These are phyloP conservation scores for Pleomassaria siparia DNA, from an alignment of 2,329 filamentous ascomycete genomes.

Conservation along the genomic window DNA sequence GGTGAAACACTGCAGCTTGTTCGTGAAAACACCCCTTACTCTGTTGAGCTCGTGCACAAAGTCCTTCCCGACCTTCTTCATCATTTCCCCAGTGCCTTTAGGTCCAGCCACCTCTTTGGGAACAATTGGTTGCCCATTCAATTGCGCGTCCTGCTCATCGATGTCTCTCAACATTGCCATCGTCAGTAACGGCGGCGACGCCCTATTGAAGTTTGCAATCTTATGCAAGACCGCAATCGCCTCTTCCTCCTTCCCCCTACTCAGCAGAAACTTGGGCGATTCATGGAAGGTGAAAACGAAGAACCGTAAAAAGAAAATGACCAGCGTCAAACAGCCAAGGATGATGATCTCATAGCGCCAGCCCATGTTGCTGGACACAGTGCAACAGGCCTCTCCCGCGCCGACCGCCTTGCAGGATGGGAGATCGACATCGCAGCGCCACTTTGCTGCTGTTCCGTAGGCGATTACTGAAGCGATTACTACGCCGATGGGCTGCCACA, in stretches of 20 bases:
- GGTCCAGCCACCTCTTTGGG: too few relatives aligned
- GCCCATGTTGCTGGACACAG: conserved; percentile 48
- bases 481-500: conserved; percentile 58
- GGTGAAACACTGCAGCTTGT: too few relatives aligned
- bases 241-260: conserved; percentile 54
- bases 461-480: conserved; percentile 41
- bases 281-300: conserved; percentile 59
- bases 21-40: too few relatives aligned
- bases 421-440: conserved; percentile 55
- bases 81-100: too few relatives aligned
- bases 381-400: conserved; percentile 32
- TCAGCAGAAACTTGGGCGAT: conserved; percentile 62
- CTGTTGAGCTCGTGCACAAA: too few relatives aligned
- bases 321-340: conserved; percentile 43
- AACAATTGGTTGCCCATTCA: too few relatives aligned
- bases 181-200: too few relatives aligned
- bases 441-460: conserved; percentile 54
- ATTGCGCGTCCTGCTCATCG: too few relatives aligned
- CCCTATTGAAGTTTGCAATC: neutral
- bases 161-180: too few relatives aligned
- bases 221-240: conserved; percentile 51
- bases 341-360: conserved; percentile 49
- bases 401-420: conserved; percentile 47
- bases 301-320: conserved; percentile 55
- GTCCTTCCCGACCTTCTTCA: too few relatives aligned